A percentile compares a stretch with the other conserved stretches of the same genome.
phyloP scores from a whole-genome alignment of 1,139 yeast species.

The Kodamaea suecica region DNA sequence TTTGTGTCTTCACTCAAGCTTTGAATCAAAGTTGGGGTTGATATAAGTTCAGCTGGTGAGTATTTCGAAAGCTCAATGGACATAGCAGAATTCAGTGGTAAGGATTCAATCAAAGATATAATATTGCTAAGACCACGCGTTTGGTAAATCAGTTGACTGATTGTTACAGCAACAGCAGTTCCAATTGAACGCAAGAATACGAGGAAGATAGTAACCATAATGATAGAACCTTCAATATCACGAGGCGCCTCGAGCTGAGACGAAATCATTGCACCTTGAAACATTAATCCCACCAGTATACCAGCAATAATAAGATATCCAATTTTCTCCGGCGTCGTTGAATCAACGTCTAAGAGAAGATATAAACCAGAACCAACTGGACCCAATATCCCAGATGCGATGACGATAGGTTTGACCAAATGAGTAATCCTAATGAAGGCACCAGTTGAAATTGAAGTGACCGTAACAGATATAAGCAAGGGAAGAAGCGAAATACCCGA shows the following conservation, averaged over 20 bases:
- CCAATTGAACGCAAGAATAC: constrained; percentile 32
- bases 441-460: constrained; percentile 30
- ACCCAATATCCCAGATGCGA: constrained; percentile 25
- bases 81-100: constrained; percentile 17
- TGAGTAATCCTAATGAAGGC: constrained; percentile 28
- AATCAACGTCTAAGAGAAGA: constrained; percentile 29
- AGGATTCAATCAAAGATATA: constrained; percentile 12
- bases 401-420: constrained; percentile 29
- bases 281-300: constrained; percentile 26
- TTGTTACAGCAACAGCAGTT: constrained; percentile 27
- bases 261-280: constrained; percentile 29
- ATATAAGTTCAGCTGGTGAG: constrained; percentile 15
- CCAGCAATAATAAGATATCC: constrained; percentile 37
- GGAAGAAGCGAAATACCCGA: constrained; percentile 42
- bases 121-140: constrained; percentile 18
- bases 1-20: constrained; percentile 19
- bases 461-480: constrained; percentile 32
- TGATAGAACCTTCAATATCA: constrained; percentile 31
- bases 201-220: constrained; percentile 34
- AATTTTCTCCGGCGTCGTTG: constrained; percentile 26
- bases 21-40: constrained; percentile 12
- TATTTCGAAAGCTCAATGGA: constrained; percentile 15
- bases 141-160: constrained; percentile 25
- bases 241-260: constrained; percentile 38
- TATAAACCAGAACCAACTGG: constrained; percentile 37